Evolutionary conservation across 371 early-diverging fungal genomes (phyloP).

Genomic region (Lichtheimia corymbifera): DNA sequence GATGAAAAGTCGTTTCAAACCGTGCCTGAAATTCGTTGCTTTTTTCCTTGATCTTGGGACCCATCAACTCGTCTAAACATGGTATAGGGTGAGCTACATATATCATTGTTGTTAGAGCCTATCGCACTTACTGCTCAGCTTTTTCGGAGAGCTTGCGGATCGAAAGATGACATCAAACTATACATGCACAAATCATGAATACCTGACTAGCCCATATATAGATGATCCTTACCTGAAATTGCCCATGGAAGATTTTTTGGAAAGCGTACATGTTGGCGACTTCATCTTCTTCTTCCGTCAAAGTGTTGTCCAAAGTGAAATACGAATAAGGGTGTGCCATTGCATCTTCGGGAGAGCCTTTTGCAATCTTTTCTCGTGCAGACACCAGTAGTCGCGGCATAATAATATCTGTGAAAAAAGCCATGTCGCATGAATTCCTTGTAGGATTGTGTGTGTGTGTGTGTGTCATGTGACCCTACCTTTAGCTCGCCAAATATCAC

Average conservation of each 20-base stretch:
- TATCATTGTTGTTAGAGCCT: background rate
- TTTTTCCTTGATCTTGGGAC: background rate
- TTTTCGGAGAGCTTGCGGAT: constrained; percentile 39
- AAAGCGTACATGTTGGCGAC: constrained; percentile 55
- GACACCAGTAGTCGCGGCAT: constrained; percentile 23
- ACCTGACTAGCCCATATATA: background rate
- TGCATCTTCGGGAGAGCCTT: constrained; percentile 24
- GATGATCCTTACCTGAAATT: constrained; percentile 56
- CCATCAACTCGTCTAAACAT: background rate
- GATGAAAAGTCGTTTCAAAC: constrained; percentile 76
- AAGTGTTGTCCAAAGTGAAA: constrained; percentile 37
- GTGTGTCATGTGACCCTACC: constrained; percentile 23
- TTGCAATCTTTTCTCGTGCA: constrained; percentile 21
- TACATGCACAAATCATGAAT: background rate
- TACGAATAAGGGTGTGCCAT: constrained; percentile 28
- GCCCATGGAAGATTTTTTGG: constrained; percentile 58
- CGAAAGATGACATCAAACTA: constrained; percentile 66
- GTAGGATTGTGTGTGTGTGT: background rate
- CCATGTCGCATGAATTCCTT: too few species aligned
- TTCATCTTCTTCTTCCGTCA: constrained; percentile 37
- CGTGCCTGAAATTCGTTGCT: constrained; percentile 62
- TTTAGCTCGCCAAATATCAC: constrained; percentile 50
- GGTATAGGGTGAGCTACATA: too few species aligned
- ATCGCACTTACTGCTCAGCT: constrained; percentile 26
- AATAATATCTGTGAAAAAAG: constrained; percentile 24